These are phyloP conservation scores for Pseudomonodictys pantanalensis DNA, from an alignment of 495 filamentous ascomycete species.

Conservation along the genomic window DNA sequence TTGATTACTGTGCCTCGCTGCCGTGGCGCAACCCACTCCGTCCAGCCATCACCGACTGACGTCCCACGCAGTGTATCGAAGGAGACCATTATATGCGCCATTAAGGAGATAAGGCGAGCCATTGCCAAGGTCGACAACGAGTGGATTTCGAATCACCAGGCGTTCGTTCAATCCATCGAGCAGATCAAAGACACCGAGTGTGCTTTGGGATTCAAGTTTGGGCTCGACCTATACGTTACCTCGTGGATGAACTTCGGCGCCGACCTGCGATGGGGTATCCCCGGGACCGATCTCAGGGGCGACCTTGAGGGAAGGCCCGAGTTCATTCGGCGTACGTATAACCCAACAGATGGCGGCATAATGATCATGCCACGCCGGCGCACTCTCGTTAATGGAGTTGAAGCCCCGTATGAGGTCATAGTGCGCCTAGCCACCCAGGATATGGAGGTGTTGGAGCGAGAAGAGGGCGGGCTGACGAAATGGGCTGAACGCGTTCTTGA, in stretches of 20 bases:
- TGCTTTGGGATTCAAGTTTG: constrained; percentile 1
- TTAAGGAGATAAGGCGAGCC: background rate
- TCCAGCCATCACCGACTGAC: background rate
- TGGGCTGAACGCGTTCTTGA: constrained; percentile 12
- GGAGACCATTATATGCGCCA: constrained; percentile 6
- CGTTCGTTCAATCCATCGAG: background rate
- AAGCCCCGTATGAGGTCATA: constrained; percentile 25
- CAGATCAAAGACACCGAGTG: constrained; percentile 4
- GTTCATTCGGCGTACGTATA: constrained; percentile 7
- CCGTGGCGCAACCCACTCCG: background rate
- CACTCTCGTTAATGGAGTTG: background rate
- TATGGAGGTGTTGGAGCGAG: constrained; percentile 11
- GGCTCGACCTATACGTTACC: constrained; percentile 19
- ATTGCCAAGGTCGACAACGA: constrained; percentile 9
- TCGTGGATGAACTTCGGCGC: constrained; percentile 20
- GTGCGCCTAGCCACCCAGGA: constrained; percentile 11
- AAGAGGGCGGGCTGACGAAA: constrained; percentile 8
- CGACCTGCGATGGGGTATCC: constrained; percentile 18
- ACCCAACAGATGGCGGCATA: constrained; percentile 4
- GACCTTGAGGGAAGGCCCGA: background rate
- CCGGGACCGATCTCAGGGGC: constrained; percentile 1
- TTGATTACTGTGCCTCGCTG: no score
- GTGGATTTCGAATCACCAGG: constrained; percentile 9
- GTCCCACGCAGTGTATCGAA: constrained; percentile 4
- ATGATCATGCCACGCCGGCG: constrained; percentile 12